Base-by-base conservation (phyloP, 306 rosid genomes). In the Prunus padus region DNA sequence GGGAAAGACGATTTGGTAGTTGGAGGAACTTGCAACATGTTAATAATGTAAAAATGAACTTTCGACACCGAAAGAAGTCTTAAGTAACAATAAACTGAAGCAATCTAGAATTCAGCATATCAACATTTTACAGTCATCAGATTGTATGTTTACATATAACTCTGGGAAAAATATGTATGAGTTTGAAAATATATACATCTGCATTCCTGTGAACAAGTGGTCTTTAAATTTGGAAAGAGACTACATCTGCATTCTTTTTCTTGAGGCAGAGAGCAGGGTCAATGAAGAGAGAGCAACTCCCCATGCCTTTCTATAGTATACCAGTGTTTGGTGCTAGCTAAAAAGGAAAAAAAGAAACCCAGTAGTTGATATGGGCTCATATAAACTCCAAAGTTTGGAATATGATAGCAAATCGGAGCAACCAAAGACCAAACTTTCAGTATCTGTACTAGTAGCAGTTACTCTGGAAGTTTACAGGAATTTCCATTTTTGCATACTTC, bases 401-500 rank as follows among this genome's bases (percentile, higher is more conserved):
- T 11, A 66, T 8, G 18, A 57, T 7, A 1, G 23, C 40, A 15
- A 45, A 46, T 22, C n/a, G 56, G 40, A 55, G 55, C 42, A 72
- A 40, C 16, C 66, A 22, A 37, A 23, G 3, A 55, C 44, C 19
- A 62, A 25, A 25, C 28, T 26, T 16, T 8, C 7, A 11, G 15
- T 4, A 3, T 59, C 76, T 55, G 11, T 7, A 44, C 13, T 5
- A 11, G 42, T 73, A 13, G 57, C 67, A 18, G 46, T 73, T 73
- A 44, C 42, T 60, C 18, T 60, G 69, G 69, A 44, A 73, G 68
- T 82, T 85, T 85, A 84, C 96, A 92, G 80, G 89, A 75, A 59
- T 82, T 81, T 78, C 20, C 82, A 61, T 90, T 93, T 40, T 83
- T 89, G 73, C 97, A 95, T 71, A 62, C 82, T 86, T 89, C 91